Conservation (phyloP, 2,329 filamentous ascomycete species). For the Cryphonectria japonica region DNA sequence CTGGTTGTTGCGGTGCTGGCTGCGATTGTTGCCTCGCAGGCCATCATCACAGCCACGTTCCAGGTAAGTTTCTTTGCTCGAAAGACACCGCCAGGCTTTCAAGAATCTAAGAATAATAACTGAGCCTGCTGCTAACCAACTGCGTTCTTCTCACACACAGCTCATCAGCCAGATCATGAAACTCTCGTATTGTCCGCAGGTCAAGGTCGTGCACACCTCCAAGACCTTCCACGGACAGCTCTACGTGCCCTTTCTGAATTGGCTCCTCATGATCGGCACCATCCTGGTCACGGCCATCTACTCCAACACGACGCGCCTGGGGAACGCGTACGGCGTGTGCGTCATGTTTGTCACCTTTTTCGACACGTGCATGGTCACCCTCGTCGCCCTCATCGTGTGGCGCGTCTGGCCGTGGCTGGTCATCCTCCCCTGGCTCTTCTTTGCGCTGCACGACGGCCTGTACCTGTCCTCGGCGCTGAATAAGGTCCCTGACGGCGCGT, state of each 20-base stretch:
- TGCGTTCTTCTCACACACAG: slow-evolving; percentile 7
- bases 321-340: slow-evolving; percentile 75
- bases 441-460: slow-evolving; percentile 66
- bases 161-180: slow-evolving; percentile 71
- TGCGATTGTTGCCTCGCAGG: slow-evolving; percentile 75
- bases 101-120: too few species aligned
- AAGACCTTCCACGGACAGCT: slow-evolving; percentile 72
- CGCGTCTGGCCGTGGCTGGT: slow-evolving; percentile 62
- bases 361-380: slow-evolving; percentile 71
- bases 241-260: slow-evolving; percentile 75
- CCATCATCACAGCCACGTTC: slow-evolving; percentile 75
- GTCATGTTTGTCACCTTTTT: slow-evolving; percentile 80
- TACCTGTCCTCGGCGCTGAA: slow-evolving; percentile 70
- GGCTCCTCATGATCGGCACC: slow-evolving; percentile 74
- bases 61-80: slow-evolving; percentile 43
- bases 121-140: too few species aligned
- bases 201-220: slow-evolving; percentile 72
- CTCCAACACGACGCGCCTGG: slow-evolving; percentile 69
- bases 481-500: slow-evolving; percentile 74
- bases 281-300: slow-evolving; percentile 73
- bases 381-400: slow-evolving; percentile 75
- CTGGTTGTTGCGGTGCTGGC: slow-evolving; percentile 70
- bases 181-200: slow-evolving; percentile 70
- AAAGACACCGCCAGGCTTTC: too few species aligned
- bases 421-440: slow-evolving; percentile 61